These are phyloP conservation scores for Chimonanthus salicifolius DNA, from an alignment of 164 flowering plant species.

Conservation along the genomic window DNA sequence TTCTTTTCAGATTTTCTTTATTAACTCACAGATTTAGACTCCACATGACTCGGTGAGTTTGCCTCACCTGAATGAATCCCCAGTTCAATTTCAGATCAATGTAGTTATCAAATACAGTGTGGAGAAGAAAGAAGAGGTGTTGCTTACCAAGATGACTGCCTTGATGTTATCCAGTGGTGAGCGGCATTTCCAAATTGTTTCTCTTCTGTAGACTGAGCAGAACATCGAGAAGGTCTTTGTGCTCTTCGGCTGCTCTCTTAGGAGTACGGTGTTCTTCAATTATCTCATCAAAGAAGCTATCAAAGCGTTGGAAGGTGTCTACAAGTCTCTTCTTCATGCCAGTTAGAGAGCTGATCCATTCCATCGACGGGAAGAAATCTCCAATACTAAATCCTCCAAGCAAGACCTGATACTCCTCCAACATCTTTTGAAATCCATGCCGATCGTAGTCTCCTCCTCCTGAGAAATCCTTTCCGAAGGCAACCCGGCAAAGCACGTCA, in stretches of 20 bases:
- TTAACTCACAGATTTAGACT: neutral
- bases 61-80: neutral
- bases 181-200: constrained; percentile 24
- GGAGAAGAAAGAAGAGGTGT: neutral
- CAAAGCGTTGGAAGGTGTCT: constrained; percentile 28
- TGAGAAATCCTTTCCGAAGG: constrained; percentile 40
- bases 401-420: constrained; percentile 40
- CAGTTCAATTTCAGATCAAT: neutral
- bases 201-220: constrained; percentile 36
- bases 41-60: neutral
- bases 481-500: constrained; percentile 37
- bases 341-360: constrained; percentile 30
- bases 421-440: constrained; percentile 41
- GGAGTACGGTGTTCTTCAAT: constrained; percentile 34
- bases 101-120: neutral
- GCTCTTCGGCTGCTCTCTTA: constrained; percentile 11
- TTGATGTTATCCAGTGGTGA: constrained; percentile 48
- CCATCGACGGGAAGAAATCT: constrained; percentile 59
- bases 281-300: constrained; percentile 35
- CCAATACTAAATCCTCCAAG: constrained; percentile 52
- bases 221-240: constrained; percentile 49
- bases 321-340: constrained; percentile 37
- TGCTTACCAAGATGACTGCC: constrained; percentile 48
- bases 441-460: constrained; percentile 41
- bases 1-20: neutral